These are phyloP conservation scores for Chenopodium berlandieri DNA, from an alignment of 148 eudicot species.

Conservation along the genomic window DNA sequence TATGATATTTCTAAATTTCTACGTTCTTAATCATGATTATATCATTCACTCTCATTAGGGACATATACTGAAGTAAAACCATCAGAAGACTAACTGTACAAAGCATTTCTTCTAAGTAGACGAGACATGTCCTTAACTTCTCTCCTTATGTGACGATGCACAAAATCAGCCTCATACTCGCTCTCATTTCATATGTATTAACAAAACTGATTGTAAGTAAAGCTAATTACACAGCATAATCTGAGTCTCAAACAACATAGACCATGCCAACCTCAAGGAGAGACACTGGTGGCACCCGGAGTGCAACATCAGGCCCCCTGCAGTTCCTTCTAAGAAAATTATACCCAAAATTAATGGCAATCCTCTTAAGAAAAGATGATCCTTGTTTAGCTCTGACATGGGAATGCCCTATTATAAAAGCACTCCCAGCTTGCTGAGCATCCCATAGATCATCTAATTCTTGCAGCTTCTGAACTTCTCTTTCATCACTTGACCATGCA, in stretches of 20 bases:
- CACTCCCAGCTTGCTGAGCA: conserved; percentile 78
- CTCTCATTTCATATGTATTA: neutral
- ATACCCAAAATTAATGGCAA: conserved; percentile 76
- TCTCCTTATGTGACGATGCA: neutral
- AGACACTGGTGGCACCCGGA: conserved; percentile 81
- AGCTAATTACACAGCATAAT: conserved; percentile 18
- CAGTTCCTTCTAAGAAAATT: conserved; percentile 82
- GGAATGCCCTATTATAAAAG: conserved; percentile 83
- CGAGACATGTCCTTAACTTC: neutral
- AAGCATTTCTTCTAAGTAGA: neutral
- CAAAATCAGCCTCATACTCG: neutral
- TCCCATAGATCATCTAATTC: conserved; percentile 65
- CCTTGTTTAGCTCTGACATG: conserved; percentile 85
- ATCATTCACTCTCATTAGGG: neutral
- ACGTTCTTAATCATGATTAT: neutral
- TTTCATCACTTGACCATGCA: conserved; percentile 32
- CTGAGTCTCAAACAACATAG: conserved; percentile 53
- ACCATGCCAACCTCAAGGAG: conserved; percentile 94
- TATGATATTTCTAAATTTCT: too few species aligned
- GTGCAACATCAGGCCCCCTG: conserved; percentile 76
- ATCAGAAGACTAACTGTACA: conserved; percentile 2
- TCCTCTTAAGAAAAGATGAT: conserved; percentile 61
- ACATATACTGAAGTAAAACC: neutral
- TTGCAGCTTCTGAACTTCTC: conserved; percentile 36
- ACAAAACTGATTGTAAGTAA: conserved; percentile 10